A percentile compares a stretch with the other conserved stretches of the same genome.
Conservation (phyloP, 345 rosid species). For the Bruguiera sexangula region DNA sequence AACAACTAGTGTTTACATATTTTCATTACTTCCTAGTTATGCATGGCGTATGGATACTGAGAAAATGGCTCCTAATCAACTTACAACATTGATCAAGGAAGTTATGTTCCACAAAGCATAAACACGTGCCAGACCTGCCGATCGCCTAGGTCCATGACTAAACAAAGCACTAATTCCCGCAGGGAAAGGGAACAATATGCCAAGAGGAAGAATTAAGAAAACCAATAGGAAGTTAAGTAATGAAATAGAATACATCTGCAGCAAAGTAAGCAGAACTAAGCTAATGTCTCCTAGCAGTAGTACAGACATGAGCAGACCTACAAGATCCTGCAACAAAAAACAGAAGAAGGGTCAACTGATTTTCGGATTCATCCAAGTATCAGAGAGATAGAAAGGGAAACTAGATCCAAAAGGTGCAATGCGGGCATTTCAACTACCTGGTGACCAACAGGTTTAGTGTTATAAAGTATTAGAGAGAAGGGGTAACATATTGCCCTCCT, state of each 20-base stretch:
- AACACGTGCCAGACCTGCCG: conserved; percentile 77
- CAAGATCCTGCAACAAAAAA: conserved; percentile 62
- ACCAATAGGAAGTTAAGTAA: conserved; percentile 59
- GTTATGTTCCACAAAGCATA: conserved; percentile 88
- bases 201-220: conserved; percentile 71
- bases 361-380: conserved; percentile 6
- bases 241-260: conserved; percentile 88
- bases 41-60: conserved; percentile 1
- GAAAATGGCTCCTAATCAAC: conserved; percentile 24
- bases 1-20: too few relatives aligned
- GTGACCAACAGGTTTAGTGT: conserved; percentile 84
- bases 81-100: conserved; percentile 78
- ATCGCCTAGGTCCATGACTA: conserved; percentile 83
- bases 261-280: conserved; percentile 78
- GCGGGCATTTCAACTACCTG: conserved; percentile 51
- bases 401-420: conserved; percentile 3
- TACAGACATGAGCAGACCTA: conserved; percentile 76
- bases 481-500: conserved; percentile 50
- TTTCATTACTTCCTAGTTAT: background rate
- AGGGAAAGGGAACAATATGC: conserved; percentile 74
- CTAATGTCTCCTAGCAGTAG: conserved; percentile 76
- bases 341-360: conserved; percentile 9
- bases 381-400: background rate
- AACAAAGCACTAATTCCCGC: conserved; percentile 92
- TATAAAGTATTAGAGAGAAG: conserved; percentile 53